Percentiles rank a stretch among this genome's conserved stretches.
Conservation (phyloP, 1,284 basidiomycete species). For the Butyriboletus appendiculatus region DNA sequence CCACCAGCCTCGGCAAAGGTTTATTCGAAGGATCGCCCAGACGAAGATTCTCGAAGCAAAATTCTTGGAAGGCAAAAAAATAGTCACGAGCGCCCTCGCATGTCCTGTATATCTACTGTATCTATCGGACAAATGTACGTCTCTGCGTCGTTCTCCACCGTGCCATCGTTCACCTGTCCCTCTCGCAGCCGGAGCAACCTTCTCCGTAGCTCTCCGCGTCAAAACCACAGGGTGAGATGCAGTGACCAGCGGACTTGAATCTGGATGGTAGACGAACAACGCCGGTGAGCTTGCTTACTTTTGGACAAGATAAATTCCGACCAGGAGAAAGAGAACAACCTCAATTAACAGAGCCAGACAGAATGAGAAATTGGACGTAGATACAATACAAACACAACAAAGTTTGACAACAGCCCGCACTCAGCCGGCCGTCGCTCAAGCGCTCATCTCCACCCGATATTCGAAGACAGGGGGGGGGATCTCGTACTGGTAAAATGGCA, state of each 20-base stretch:
- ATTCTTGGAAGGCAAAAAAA: conserved; percentile 5
- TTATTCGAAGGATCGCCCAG: conserved; percentile 3
- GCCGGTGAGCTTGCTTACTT: no score
- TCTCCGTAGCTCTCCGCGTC: conserved; percentile 1
- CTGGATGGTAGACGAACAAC: conserved; percentile 15
- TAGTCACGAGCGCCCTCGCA: conserved; percentile 13
- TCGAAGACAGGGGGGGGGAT: no score
- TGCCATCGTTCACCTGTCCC: neutral
- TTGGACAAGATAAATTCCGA: neutral
- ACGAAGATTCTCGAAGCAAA: neutral
- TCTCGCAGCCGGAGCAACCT: conserved; percentile 5
- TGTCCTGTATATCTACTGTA: conserved; percentile 24
- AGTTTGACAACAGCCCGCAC: neutral
- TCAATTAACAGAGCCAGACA: neutral
- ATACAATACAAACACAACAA: conserved; percentile 9
- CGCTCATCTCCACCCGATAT: neutral
- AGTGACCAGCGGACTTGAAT: neutral
- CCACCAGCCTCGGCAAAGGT: conserved; percentile 4
- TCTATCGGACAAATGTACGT: conserved; percentile 17
- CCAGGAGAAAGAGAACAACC: neutral
- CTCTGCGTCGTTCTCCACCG: neutral
- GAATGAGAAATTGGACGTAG: neutral
- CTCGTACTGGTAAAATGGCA: no score
- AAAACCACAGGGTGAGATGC: neutral
- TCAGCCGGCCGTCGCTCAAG: no score